Evolutionary conservation across 192 early-diverging fungal species (phyloP).

Genomic region (Coemansia sp.): DNA sequence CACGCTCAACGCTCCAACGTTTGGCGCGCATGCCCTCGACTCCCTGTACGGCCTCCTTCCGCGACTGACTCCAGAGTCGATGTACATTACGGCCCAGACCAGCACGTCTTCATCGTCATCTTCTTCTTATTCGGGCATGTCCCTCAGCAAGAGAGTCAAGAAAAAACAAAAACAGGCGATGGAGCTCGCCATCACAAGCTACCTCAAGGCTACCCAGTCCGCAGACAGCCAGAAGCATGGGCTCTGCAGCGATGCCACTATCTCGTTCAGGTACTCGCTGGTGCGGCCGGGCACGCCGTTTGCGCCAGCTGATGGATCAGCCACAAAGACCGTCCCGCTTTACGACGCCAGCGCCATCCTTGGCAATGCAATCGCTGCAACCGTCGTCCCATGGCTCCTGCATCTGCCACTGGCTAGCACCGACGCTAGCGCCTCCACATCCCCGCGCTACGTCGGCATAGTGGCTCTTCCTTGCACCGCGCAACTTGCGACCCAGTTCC

Average conservation of each 20-base stretch:
- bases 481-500: conserved; percentile 31
- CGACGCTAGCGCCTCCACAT: neutral
- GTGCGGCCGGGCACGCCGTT: conserved; percentile 5
- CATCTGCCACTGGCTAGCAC: neutral
- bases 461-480: conserved; percentile 44
- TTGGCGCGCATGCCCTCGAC: conserved; percentile 20
- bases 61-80: conserved; percentile 5
- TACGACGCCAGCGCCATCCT: conserved; percentile 25
- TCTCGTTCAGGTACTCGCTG: conserved; percentile 19
- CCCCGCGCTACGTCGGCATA: conserved; percentile 28
- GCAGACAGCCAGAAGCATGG: neutral
- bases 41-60: conserved; percentile 21
- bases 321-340: conserved; percentile 25
- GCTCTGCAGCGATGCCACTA: neutral
- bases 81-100: neutral
- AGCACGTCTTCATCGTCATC: neutral
- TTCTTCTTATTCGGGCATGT: neutral
- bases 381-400: conserved; percentile 41
- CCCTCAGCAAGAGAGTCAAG: neutral
- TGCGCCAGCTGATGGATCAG: conserved; percentile 1
- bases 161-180: conserved; percentile 3
- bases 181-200: neutral
- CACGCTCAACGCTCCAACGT: conserved; percentile 18
- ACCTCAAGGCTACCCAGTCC: neutral
- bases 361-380: conserved; percentile 8